A percentile compares a stretch with the other conserved stretches of the same genome.
phyloP scores from a whole-genome alignment of 2,329 filamentous ascomycete species.

The Fusarium sp. region DNA sequence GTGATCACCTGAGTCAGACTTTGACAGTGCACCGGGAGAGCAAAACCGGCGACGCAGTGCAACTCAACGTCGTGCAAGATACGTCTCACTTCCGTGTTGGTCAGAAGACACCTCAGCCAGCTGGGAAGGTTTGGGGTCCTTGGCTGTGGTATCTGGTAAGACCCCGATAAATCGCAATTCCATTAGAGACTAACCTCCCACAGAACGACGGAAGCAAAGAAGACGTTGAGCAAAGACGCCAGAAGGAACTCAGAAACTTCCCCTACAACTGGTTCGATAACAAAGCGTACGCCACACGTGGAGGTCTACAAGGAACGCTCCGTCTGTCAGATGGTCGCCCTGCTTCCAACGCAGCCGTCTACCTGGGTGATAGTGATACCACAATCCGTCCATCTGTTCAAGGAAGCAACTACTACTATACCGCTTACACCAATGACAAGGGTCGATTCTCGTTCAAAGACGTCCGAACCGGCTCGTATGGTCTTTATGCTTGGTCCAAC shows the following conservation, averaged over 20 bases:
- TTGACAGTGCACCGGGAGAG: conserved; percentile 33
- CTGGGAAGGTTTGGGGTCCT: conserved; percentile 28
- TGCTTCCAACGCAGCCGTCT: conserved; percentile 25
- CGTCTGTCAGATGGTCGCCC: conserved; percentile 27
- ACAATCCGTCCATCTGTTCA: conserved; percentile 31
- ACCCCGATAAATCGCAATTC: neutral
- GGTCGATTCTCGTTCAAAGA: conserved; percentile 27
- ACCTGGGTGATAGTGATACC: conserved; percentile 19
- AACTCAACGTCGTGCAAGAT: conserved; percentile 32
- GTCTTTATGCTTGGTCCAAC: conserved; percentile 23
- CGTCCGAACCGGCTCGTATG: conserved; percentile 20
- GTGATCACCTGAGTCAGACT: conserved; percentile 28
- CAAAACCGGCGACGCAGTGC: conserved; percentile 25
- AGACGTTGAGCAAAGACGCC: conserved; percentile 11
- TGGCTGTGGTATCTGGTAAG: conserved; percentile 34
- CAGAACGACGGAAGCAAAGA: conserved; percentile 24
- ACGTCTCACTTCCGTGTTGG: conserved; percentile 30
- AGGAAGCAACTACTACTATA: conserved; percentile 41
- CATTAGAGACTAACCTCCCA: neutral
- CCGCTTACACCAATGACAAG: conserved; percentile 29
- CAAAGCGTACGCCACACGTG: conserved; percentile 13
- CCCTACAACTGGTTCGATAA: conserved; percentile 31
- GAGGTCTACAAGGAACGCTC: conserved; percentile 25
- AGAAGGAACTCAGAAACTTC: conserved; percentile 21
- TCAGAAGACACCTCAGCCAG: conserved; percentile 14